Base-by-base conservation (phyloP, 371 early-diverging fungal species). In the Dichotomocladium elegans region DNA sequence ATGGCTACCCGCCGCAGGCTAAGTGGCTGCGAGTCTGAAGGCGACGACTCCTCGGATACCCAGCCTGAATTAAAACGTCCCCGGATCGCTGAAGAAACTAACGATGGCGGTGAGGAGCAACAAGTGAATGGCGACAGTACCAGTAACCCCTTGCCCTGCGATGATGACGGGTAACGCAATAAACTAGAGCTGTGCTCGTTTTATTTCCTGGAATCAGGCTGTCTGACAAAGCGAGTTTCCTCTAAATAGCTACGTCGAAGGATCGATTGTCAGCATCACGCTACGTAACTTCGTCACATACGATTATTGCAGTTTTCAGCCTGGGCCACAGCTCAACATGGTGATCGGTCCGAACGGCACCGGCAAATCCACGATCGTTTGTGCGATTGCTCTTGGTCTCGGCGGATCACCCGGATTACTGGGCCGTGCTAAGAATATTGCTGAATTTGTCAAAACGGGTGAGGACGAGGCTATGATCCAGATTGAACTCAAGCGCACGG, bases 341-440 rank as follows among this genome's bases (percentile, higher is more conserved):
- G 91, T 98, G 34, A 91, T 96, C 37, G 97, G 94, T 3, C 95
- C 96, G 3, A 97, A 95, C 63, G 99, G 99, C 17, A 96, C 99
- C 0, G 99, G 99, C 47, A 99, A 99, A 72, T 92, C 93, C 43
- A 93, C 96, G 0, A 88, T 99, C 29, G 98, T 99, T 0, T 95
- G 95, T 68, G 99, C 99, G 0, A 89, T 99, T 29, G 97, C 94
- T 3, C 80, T 99, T 27, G 97, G 97, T 0, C 85, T 99, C 11
- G 98, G 94, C 24, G 96, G 98, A 7, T 75, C 83, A 34, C 87
- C 97, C 10, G 79, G 87, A 29, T 61, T 88, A 2, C 74, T 97
- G 15, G 95, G 93, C 11, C 81, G 96, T 47, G 90, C 91, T 8
- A 92, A 90, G 55, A 90, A 94, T 31, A 74, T 94, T 29, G 81